Base-by-base conservation (phyloP, 495 filamentous ascomycete species). In the Symbiotaphrina buchneri region DNA sequence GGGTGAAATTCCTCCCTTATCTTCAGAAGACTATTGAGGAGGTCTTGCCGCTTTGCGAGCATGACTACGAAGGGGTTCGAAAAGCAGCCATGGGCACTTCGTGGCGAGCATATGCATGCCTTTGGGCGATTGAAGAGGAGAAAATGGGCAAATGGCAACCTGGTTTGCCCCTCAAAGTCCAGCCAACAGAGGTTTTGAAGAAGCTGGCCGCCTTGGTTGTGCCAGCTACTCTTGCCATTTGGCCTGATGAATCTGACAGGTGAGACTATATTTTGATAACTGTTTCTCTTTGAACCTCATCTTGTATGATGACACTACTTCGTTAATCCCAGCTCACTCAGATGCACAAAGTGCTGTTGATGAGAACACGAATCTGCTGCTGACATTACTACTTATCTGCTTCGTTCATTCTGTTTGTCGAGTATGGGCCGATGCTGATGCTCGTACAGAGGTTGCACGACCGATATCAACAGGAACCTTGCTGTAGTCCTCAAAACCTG, bases 301-400 rank as follows among this genome's bases (percentile, higher is more conserved):
- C 41, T 44, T 41, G 49, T 48, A 83, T 85, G 83, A 95, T 92
- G 80, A 92, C 54, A 52, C 65, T 53, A 52, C 52, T 56, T 69
- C 79, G 80, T 79, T 87, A 81, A 75, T 84, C 85, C 83, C 83
- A 94, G 82, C 83, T 94, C 85, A 93, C 85, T 92, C 75, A 74
- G 74, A 95, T 67, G 68, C 77, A 58, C 58, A 61, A 63, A 22
- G 55, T 68, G 76, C 65, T 67, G 56, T 65, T 93, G 84, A 73
- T 82, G 82, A 63, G 68, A 87, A 91, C 57, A 57, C 81, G 78
- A 79, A 59, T 66, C 59, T 64, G 53, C 51, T 60, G 56, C 56
- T 74, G 54, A 61, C 41, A 27, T 13, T 18, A 17, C 25, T 17
- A 15, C 34, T 42, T 27, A 22, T 21, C 25, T 14, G 24, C 38